A percentile compares a stretch with the other conserved stretches of the same genome.
These are phyloP conservation scores for Pugionium cornutum DNA, from an alignment of 345 rosid genomes.

Conservation along the genomic window DNA sequence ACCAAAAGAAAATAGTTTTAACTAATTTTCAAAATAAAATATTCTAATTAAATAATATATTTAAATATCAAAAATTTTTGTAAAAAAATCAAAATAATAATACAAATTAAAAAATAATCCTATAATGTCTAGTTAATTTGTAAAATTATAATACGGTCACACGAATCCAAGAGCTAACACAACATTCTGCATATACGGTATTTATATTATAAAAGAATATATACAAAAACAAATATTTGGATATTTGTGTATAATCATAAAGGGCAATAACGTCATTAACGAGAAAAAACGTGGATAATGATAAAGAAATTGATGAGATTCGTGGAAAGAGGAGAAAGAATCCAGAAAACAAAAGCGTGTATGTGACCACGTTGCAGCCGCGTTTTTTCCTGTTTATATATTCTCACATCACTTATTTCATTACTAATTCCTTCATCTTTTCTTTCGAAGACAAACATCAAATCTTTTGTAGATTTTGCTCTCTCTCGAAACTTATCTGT, in stretches of 20 bases:
- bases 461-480: background rate
- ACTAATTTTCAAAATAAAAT: too few relatives aligned
- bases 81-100: too few relatives aligned
- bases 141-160: too few relatives aligned
- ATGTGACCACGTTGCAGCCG: constrained; percentile 35
- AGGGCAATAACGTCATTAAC: background rate
- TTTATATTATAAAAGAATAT: too few relatives aligned
- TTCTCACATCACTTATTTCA: background rate
- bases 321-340: constrained; percentile 7
- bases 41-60: too few relatives aligned
- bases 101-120: too few relatives aligned
- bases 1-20: too few relatives aligned
- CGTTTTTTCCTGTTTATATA: constrained; percentile 21
- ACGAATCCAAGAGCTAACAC: too few relatives aligned
- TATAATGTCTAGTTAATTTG: too few relatives aligned
- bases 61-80: too few relatives aligned
- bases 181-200: too few relatives aligned
- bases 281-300: constrained; percentile 25
- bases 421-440: background rate
- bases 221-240: too few relatives aligned
- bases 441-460: background rate
- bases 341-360: constrained; percentile 26
- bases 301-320: constrained; percentile 18
- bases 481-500: background rate
- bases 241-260: background rate